Conservation (phyloP, 257 asterid species). For the Galeopsis tetrahit region DNA sequence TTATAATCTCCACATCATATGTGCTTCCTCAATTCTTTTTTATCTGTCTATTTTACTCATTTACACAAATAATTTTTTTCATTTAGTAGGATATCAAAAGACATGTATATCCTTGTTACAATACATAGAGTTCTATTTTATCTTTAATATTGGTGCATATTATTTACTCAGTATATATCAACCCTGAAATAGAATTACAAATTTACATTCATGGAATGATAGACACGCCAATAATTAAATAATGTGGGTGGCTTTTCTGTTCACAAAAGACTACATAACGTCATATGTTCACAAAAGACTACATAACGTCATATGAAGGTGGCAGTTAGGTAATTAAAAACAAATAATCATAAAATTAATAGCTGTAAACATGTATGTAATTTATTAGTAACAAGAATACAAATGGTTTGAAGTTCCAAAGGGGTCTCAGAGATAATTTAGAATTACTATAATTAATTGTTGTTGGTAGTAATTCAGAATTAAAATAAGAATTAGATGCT, state of each 20-base stretch:
- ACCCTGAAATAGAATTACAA: no score
- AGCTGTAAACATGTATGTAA: slow-evolving; percentile 19
- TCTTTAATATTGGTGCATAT: no score
- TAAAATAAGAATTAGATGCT: slow-evolving; percentile 25
- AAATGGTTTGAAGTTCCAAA: slow-evolving; percentile 33
- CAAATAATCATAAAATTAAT: neutral
- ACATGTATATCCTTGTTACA: no score
- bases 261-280: neutral
- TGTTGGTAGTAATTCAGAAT: neutral
- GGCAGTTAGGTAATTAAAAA: neutral
- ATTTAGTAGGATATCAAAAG: no score
- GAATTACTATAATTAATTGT: neutral
- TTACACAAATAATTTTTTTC: no score
- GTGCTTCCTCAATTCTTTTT: no score
- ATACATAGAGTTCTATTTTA: no score
- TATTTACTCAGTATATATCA: no score
- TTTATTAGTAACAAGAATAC: slow-evolving; percentile 27
- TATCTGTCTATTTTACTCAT: no score
- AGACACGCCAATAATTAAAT: no score
- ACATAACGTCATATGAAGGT: neutral
- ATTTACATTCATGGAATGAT: no score
- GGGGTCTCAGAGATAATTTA: slow-evolving; percentile 21
- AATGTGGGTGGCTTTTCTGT: slow-evolving; percentile 23
- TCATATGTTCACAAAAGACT: slow-evolving; percentile 8
- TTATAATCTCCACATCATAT: no score